These are phyloP conservation scores for Rhodotorula babjevae DNA, from an alignment of 768 basidiomycete species.

Conservation along the genomic window DNA sequence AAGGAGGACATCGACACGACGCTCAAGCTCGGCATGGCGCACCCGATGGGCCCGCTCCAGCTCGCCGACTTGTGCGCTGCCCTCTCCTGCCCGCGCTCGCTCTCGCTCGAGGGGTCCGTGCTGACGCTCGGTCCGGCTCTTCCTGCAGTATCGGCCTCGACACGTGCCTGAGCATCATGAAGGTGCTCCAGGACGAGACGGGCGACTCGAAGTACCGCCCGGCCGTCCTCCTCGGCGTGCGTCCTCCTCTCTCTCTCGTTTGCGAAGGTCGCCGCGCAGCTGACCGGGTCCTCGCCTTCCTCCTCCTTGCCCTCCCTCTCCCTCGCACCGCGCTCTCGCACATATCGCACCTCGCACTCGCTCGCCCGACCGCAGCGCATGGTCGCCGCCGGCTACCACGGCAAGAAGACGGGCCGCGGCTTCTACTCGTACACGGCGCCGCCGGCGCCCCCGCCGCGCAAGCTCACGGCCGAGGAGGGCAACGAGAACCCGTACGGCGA, in stretches of 20 bases:
- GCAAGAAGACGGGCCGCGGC: conserved; percentile 51
- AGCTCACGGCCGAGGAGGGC: background rate
- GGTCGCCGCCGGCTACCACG: conserved; percentile 94
- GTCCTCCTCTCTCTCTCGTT: background rate
- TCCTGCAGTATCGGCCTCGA: conserved; percentile 94
- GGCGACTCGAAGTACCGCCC: conserved; percentile 94
- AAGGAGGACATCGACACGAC: conserved; percentile 94
- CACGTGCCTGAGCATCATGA: conserved; percentile 88
- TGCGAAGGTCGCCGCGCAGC: background rate
- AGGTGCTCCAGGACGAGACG: conserved; percentile 70
- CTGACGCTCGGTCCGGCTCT: background rate
- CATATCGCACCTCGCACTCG: too few species aligned
- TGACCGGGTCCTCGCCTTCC: background rate
- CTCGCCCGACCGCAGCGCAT: conserved; percentile 54
- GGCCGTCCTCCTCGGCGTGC: conserved; percentile 67
- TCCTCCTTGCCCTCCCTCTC: background rate
- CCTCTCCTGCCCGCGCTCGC: background rate
- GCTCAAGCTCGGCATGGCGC: conserved; percentile 72
- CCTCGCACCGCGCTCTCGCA: too few species aligned
- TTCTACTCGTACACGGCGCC: conserved; percentile 28
- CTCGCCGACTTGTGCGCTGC: conserved; percentile 47
- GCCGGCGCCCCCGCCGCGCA: conserved; percentile 4
- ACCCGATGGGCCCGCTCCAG: conserved; percentile 53
- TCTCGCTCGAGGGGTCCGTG: background rate
- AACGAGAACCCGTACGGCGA: conserved; percentile 19